Evolutionary conservation across 495 filamentous ascomycete genomes (phyloP).

Genomic region (Endocarpon pusillum): DNA sequence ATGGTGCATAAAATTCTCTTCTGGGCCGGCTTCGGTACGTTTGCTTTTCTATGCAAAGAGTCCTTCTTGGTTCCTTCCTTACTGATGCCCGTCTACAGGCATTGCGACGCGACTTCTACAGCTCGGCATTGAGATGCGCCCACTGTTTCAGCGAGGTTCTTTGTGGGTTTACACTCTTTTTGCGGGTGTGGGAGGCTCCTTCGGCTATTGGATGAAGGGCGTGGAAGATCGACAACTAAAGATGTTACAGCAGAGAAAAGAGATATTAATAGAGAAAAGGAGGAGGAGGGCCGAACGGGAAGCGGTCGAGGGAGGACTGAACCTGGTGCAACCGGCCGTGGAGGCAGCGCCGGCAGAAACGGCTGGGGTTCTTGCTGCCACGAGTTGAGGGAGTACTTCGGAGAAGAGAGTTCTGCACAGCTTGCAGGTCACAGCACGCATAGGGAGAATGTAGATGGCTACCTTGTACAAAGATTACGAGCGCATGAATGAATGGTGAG

Average conservation of each 20-base stretch:
- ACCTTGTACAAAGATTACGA: no score
- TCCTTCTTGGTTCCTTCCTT: conserved; percentile 1
- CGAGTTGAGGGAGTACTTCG: no score
- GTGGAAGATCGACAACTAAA: conserved; percentile 63
- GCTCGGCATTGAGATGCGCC: conserved; percentile 96
- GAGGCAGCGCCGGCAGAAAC: no score
- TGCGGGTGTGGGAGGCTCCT: conserved; percentile 64
- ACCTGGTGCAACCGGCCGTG: no score
- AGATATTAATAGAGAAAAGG: conserved; percentile 73
- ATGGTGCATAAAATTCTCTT: conserved; percentile 78
- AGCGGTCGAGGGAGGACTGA: no score
- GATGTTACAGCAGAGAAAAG: conserved; percentile 57
- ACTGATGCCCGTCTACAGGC: conserved; percentile 32
- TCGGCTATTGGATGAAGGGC: conserved; percentile 90
- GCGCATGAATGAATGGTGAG: no score
- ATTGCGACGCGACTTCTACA: conserved; percentile 83
- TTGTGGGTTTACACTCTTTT: conserved; percentile 90
- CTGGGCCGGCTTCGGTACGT: conserved; percentile 92
- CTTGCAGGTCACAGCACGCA: no score
- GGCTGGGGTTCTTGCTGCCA: no score
- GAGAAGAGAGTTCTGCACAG: no score
- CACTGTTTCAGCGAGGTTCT: conserved; percentile 59
- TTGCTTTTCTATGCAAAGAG: no score
- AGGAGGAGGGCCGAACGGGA: conserved; percentile 52
- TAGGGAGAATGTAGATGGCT: no score